phyloP scores from a whole-genome alignment of 164 flowering plant species.

The Chloranthus sessilifolius region DNA sequence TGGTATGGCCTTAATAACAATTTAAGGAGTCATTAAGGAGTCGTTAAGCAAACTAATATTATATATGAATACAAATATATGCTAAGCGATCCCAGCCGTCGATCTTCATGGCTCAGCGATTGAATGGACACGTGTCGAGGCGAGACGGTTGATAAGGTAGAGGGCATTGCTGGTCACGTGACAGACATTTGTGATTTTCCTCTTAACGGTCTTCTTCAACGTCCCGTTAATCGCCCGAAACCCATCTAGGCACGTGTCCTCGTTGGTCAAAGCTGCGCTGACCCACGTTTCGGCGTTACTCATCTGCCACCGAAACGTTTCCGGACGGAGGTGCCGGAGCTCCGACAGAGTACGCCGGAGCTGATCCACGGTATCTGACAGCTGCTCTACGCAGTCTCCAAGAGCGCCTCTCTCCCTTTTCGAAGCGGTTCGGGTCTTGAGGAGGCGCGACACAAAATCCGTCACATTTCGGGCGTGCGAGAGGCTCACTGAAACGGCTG shows the following conservation, averaged over 20 bases:
- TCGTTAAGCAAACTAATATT: no score
- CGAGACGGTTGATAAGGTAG: conserved; percentile 61
- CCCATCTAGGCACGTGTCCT: conserved; percentile 76
- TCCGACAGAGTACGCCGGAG: conserved; percentile 41
- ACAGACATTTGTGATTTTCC: conserved; percentile 41
- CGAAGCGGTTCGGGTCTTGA: background rate
- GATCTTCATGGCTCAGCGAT: conserved; percentile 1
- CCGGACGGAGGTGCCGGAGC: conserved; percentile 35
- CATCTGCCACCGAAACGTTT: conserved; percentile 46
- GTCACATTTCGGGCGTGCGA: conserved; percentile 32
- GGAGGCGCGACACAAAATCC: conserved; percentile 19
- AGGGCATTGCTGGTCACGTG: conserved; percentile 76
- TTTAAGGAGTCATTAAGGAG: no score
- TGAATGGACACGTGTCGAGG: conserved; percentile 14
- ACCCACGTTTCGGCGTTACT: conserved; percentile 78
- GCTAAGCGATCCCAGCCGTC: no score
- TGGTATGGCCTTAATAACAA: no score
- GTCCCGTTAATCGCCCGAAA: conserved; percentile 34
- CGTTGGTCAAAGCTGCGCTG: conserved; percentile 69
- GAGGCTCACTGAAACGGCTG: conserved; percentile 61
- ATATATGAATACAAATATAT: no score
- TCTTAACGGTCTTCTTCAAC: conserved; percentile 39
- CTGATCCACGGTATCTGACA: conserved; percentile 54
- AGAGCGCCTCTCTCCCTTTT: conserved; percentile 37
- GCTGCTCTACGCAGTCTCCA: conserved; percentile 57